Conservation (phyloP, 768 basidiomycete genomes). For the Gautieria morchelliformis region DNA sequence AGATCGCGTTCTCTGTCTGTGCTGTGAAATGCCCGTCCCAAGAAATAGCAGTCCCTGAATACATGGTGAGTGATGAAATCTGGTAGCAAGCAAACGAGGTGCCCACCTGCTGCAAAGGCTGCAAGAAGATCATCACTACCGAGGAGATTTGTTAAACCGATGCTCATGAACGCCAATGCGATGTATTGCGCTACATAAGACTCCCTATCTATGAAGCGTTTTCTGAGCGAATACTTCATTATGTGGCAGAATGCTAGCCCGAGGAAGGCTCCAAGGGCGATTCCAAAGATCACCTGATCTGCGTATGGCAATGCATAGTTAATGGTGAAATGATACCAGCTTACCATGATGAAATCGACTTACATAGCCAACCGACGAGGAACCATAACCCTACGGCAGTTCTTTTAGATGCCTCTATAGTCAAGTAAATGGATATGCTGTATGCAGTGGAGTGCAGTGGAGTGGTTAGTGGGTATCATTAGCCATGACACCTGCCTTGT, state of each 20-base stretch:
- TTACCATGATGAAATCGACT: constrained; percentile 16
- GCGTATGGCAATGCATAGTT: neutral
- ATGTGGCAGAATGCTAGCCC: constrained; percentile 59
- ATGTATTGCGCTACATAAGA: constrained; percentile 83
- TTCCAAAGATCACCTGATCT: constrained; percentile 83
- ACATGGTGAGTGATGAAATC: neutral
- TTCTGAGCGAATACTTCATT: constrained; percentile 58
- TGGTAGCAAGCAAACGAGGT: neutral
- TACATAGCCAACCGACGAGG: constrained; percentile 74
- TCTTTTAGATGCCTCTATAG: constrained; percentile 49
- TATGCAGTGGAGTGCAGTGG: neutral
- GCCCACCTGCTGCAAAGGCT: constrained; percentile 71
- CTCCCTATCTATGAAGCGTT: constrained; percentile 64
- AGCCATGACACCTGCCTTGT: neutral
- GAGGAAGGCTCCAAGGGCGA: constrained; percentile 47
- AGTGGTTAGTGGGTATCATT: neutral
- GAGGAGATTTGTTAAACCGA: constrained; percentile 69
- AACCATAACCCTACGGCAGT: constrained; percentile 79
- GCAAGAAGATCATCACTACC: constrained; percentile 86
- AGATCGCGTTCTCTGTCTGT: constrained; percentile 75
- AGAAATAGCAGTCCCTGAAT: constrained; percentile 71
- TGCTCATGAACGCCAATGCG: constrained; percentile 60
- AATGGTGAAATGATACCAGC: neutral
- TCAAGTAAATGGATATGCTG: constrained; percentile 57
- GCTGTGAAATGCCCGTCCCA: constrained; percentile 82